These are phyloP conservation scores for Moniliella sp. DNA, from an alignment of 1,284 basidiomycete genomes.

Conservation along the genomic window DNA sequence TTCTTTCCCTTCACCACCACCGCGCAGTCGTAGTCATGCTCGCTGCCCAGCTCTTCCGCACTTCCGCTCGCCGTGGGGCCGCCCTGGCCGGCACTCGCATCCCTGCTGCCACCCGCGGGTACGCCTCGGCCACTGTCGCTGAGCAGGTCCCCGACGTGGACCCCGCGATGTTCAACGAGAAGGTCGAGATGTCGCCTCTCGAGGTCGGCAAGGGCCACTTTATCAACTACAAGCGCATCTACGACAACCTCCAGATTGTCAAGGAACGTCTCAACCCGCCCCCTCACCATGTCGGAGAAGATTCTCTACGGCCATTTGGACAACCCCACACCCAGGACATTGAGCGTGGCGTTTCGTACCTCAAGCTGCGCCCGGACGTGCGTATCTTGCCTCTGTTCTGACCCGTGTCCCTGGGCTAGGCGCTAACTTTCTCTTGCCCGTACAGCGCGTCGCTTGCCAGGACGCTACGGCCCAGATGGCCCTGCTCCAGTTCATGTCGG, in stretches of 20 bases:
- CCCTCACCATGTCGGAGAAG: constrained; percentile 30
- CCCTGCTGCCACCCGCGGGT: too few relatives aligned
- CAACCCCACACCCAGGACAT: constrained; percentile 32
- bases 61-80: too few relatives aligned
- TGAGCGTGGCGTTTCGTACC: constrained; percentile 26
- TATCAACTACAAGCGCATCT: constrained; percentile 31
- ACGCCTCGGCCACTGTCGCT: constrained; percentile 27
- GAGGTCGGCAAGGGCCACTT: constrained; percentile 32
- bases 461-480: constrained; percentile 99
- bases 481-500: constrained; percentile 94
- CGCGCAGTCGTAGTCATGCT: too few relatives aligned
- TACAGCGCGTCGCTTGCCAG: constrained; percentile 90
- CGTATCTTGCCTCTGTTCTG: constrained; percentile 3
- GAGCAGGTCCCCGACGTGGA: constrained; percentile 24
- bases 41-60: too few relatives aligned
- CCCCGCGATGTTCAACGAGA: constrained; percentile 22
- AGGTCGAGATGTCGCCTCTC: constrained; percentile 29
- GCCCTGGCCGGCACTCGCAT: too few relatives aligned
- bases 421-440: neutral
- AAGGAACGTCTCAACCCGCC: too few relatives aligned
- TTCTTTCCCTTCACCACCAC: too few relatives aligned
- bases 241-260: constrained; percentile 32
- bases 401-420: constrained; percentile 3
- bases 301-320: constrained; percentile 34
- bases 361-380: constrained; percentile 32